Conservation (phyloP, 495 filamentous ascomycete genomes). For the Hypoxylon lienhwacheense region DNA sequence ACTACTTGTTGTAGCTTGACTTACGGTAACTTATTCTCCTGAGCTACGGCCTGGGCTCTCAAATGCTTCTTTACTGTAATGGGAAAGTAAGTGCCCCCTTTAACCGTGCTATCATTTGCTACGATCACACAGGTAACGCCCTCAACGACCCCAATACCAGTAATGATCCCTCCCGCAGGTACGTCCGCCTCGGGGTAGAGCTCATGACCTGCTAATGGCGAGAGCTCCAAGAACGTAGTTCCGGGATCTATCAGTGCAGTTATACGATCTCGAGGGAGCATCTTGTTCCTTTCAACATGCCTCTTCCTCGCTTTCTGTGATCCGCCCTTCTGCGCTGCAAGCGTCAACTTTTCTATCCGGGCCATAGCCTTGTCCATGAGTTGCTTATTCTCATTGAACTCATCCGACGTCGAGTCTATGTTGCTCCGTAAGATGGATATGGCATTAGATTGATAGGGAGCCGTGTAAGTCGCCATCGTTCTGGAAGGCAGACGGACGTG, state of each 20-base stretch:
- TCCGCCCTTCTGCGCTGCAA: constrained; percentile 72
- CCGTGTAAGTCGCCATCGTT: constrained; percentile 61
- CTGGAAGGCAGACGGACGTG: constrained; percentile 34
- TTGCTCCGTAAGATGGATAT: constrained; percentile 76
- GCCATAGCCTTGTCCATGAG: constrained; percentile 75
- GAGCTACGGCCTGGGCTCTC: constrained; percentile 85
- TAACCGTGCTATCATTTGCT: constrained; percentile 96
- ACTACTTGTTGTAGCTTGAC: constrained; percentile 16
- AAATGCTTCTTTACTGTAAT: constrained; percentile 98
- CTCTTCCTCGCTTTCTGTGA: constrained; percentile 84
- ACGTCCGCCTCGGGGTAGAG: constrained; percentile 77
- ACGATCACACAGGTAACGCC: constrained; percentile 93
- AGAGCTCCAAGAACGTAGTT: constrained; percentile 89
- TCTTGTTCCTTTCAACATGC: constrained; percentile 85
- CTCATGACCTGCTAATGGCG: constrained; percentile 80
- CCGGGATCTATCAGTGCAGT: constrained; percentile 86
- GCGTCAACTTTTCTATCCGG: constrained; percentile 67
- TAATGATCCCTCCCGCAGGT: constrained; percentile 84
- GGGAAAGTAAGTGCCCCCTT: constrained; percentile 98
- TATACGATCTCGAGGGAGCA: constrained; percentile 89
- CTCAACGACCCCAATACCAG: constrained; percentile 86
- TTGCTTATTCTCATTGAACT: constrained; percentile 78
- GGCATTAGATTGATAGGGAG: constrained; percentile 68
- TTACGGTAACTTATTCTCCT: constrained; percentile 74
- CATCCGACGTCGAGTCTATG: constrained; percentile 73